Base-by-base conservation (phyloP, 2,329 filamentous ascomycete genomes). In the Phaeosphaeriaceae sp. region DNA sequence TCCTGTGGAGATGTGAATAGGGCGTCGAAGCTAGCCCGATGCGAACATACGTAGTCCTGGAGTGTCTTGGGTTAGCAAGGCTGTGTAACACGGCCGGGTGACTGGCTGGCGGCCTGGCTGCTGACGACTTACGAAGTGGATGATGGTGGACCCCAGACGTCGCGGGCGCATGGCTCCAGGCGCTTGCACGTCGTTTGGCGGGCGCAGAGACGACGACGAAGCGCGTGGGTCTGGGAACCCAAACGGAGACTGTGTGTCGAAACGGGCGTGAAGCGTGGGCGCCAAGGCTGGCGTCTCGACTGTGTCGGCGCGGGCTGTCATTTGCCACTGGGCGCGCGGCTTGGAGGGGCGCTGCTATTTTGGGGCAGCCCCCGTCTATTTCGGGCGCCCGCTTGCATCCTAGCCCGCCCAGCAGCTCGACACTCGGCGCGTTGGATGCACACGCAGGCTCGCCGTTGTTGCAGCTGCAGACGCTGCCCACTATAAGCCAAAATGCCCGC, bases 61-160 rank as follows among this genome's bases (percentile, higher is more conserved):
- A 36, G 31, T 7, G 31, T 7, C 6, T 7, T 3, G 31, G 7
- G 31, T 36, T 36, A 31, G 50, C 31, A 48, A 58, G 48, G 65
- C 68, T 62, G 68, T 66, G 68, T 59, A 54, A 53, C 52, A 56
- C 40, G 19, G 61, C 51, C 51, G 53, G 53, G n/a, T n/a, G n/a
- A n/a, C n/a, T 59, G 64, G 60, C 51, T 61, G 62, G 56, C 59
- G 67, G 57, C 59, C 51, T 52, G 54, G 52, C 54, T 57, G 31
- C 6, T 36, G 31, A 13, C 31, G 31, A 36, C 85, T 74, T 80
- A 94, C 91, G 80, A 96, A 93, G 78, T 96, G 92, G 61, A 96
- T 80, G 72, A 96, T 89, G 72, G 92, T 82, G 69, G 91, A 85
- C 69, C 68, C 64, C 50, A 67, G 57, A 57, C 71, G 69, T 40